Percentiles rank a stretch among this genome's conserved stretches.
phyloP scores from a whole-genome alignment of 169 alveolate species.

The Plasmodium billcollinsi region DNA sequence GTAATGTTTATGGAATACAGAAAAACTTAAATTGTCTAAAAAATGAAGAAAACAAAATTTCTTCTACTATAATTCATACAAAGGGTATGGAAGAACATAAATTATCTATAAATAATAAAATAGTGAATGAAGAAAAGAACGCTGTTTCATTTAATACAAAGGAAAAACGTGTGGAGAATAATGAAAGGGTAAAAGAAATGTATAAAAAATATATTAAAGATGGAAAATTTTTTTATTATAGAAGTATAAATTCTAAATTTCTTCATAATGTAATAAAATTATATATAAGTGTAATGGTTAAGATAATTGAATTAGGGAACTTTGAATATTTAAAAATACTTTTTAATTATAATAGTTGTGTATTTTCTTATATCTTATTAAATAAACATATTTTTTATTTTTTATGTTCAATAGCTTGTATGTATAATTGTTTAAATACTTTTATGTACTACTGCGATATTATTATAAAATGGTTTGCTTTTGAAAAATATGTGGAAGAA shows the following conservation, averaged over 20 bases:
- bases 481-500: neutral
- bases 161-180: neutral
- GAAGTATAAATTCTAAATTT: constrained; percentile 26
- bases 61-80: no score
- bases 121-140: no score
- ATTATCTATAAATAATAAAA: no score
- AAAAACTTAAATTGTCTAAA: no score
- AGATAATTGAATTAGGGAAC: constrained; percentile 70
- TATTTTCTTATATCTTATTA: constrained; percentile 60
- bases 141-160: no score
- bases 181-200: neutral
- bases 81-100: no score
- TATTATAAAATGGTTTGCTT: neutral
- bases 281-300: constrained; percentile 58
- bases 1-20: neutral
- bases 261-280: constrained; percentile 19
- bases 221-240: constrained; percentile 32
- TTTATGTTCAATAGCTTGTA: constrained; percentile 47
- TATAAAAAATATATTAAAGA: constrained; percentile 6
- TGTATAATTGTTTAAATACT: constrained; percentile 47
- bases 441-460: constrained; percentile 31
- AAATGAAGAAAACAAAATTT: no score
- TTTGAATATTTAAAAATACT: constrained; percentile 61
- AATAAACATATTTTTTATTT: constrained; percentile 18
- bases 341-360: constrained; percentile 50